A percentile compares a stretch with the other conserved stretches of the same genome.
These are phyloP conservation scores for Fusarium coffeatum DNA, from an alignment of 2,329 filamentous ascomycete genomes.

Conservation along the genomic window DNA sequence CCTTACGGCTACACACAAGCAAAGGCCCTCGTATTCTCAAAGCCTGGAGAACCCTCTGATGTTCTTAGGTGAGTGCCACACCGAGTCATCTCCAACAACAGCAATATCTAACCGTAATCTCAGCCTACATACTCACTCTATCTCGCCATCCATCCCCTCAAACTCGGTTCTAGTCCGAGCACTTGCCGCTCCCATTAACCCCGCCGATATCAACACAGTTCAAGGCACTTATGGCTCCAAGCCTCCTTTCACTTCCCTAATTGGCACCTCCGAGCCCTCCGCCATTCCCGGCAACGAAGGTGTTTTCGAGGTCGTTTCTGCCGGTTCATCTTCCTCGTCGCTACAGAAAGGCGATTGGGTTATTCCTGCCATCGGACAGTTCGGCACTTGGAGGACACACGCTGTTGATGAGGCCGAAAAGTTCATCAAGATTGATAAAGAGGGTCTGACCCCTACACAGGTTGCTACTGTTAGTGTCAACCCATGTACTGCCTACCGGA, in stretches of 20 bases:
- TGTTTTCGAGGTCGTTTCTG: slow-evolving; percentile 86
- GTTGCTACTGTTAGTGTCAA: slow-evolving; percentile 92
- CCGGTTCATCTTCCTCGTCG: slow-evolving; percentile 65
- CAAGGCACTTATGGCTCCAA: slow-evolving; percentile 95
- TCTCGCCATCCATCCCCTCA: slow-evolving; percentile 77
- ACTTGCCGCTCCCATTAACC: slow-evolving; percentile 93
- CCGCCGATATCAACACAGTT: slow-evolving; percentile 97
- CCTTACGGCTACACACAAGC: slow-evolving; percentile 86
- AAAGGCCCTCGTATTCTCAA: slow-evolving; percentile 81
- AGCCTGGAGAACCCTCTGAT: slow-evolving; percentile 79
- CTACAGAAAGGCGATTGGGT: slow-evolving; percentile 90
- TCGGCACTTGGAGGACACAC: slow-evolving; percentile 96
- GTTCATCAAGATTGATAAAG: slow-evolving; percentile 77
- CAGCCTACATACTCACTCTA: slow-evolving; percentile 79
- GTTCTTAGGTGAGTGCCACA: slow-evolving; percentile 67
- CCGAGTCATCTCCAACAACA: too few relatives aligned
- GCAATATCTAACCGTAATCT: background rate
- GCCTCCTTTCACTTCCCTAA: slow-evolving; percentile 77
- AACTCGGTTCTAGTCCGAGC: slow-evolving; percentile 80
- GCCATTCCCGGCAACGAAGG: slow-evolving; percentile 92
- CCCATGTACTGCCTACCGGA: slow-evolving; percentile 92
- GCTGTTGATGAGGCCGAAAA: slow-evolving; percentile 69
- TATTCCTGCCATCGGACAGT: slow-evolving; percentile 82
- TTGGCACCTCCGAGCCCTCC: slow-evolving; percentile 81
- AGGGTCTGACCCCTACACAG: slow-evolving; percentile 78